Evolutionary conservation across 2,329 filamentous ascomycete species (phyloP), one percentile per base, ranked within the genome.

Genomic region (Tolypocladium paradoxum): DNA sequence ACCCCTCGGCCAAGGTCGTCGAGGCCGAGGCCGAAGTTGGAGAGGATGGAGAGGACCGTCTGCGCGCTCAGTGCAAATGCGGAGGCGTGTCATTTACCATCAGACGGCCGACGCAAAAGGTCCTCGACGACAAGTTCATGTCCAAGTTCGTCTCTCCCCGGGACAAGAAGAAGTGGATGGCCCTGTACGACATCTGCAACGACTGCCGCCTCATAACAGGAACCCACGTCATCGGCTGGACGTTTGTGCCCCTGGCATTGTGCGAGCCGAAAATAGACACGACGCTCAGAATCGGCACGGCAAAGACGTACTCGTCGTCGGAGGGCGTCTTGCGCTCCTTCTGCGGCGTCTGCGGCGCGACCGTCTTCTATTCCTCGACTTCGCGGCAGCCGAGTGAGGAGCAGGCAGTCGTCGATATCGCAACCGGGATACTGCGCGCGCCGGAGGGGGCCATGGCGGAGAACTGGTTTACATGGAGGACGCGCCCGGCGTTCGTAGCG

Each of bases 21-120:
- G 60, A 64, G 43, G 56, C 63, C 6, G 22, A 62, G 47, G 54
- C 60, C 0, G 70, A 73, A 55, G 51, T 66, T 8, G 70, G 68
- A 6, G 49, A 53, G 0, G 60, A 69, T 9, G 72, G 71, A 11
- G 58, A 67, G 43, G 69, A 75, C 37, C 60, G 68, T 20, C 66
- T 78, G 12, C 68, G 69, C 0, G 75, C 67, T 0, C 56, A 75
- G 55, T 78, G 76, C 56, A 65, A 70, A 53, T 78, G 75, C 53
- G 72, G 70, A 40, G 74, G 75, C 11, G 70, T 78, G 0, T 72
- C 70, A 4, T 76, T 78, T 58, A 71, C 70, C 6, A 64, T 78
- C 33, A 58, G 64, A 11, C 66, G 73, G 3, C 76, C 75, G 1
- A 64, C 60, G 4, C 51, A 64, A 6, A 61, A 61, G 18, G 61